Percentiles rank a stretch among this genome's conserved stretches.
Conservation (phyloP, 2,329 filamentous ascomycete species). For the Sporothrix euskadiensis region DNA sequence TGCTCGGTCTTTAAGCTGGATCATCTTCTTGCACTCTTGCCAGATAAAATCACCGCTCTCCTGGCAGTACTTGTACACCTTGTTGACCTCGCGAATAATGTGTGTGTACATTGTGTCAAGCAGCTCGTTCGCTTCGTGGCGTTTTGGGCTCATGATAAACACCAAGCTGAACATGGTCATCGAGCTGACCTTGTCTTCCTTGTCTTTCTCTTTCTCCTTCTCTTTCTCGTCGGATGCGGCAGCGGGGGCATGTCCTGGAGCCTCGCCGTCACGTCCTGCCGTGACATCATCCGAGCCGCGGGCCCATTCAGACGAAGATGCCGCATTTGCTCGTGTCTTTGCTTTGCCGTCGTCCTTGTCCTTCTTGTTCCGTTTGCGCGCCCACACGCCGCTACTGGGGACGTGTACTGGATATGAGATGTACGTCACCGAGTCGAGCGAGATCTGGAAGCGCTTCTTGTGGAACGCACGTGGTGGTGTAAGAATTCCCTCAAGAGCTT, state of each 20-base stretch:
- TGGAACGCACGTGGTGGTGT: conserved; percentile 75
- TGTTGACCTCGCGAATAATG: conserved; percentile 88
- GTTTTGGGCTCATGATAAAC: conserved; percentile 81
- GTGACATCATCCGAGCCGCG: conserved; percentile 36
- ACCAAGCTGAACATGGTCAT: conserved; percentile 99
- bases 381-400: conserved; percentile 74
- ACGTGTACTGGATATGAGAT: conserved; percentile 83
- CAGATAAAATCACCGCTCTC: conserved; percentile 87
- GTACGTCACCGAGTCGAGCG: conserved; percentile 75
- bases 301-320: conserved; percentile 22
- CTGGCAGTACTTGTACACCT: conserved; percentile 90
- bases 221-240: not conserved
- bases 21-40: conserved; percentile 82
- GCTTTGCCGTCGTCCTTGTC: conserved; percentile 28
- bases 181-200: conserved; percentile 63
- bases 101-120: conserved; percentile 79
- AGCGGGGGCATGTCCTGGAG: conserved; percentile 33
- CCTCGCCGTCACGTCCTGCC: conserved; percentile 28
- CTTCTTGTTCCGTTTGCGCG: conserved; percentile 34
- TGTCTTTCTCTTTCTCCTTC: conserved; percentile 39
- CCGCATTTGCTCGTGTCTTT: not conserved
- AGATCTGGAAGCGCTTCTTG: conserved; percentile 79
- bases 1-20: conserved; percentile 77
- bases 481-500: conserved; percentile 76
- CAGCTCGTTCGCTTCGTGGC: conserved; percentile 72